Conservation (phyloP, 192 early-diverging fungal species). For the Physocladia obscura region DNA sequence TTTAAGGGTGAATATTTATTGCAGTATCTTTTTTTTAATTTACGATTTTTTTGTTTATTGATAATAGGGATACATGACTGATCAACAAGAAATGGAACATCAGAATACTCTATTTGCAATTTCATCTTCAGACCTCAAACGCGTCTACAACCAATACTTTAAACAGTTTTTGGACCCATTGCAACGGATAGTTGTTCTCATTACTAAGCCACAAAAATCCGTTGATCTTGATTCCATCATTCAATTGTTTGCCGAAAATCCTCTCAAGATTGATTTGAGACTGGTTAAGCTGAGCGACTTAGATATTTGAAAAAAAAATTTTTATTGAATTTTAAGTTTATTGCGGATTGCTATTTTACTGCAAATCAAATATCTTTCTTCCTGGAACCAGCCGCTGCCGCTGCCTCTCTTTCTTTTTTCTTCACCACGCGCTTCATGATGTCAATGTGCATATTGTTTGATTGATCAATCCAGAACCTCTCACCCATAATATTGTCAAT, state of each 20-base stretch:
- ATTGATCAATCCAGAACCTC: conserved; percentile 59
- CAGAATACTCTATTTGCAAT: conserved; percentile 52
- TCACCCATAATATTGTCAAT: conserved; percentile 62
- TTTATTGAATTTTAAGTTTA: neutral
- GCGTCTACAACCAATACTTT: conserved; percentile 61
- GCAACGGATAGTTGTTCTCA: neutral
- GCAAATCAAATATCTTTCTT: neutral
- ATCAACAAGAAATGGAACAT: conserved; percentile 50
- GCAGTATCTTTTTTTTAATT: conserved; percentile 13
- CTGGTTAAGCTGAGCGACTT: conserved; percentile 14
- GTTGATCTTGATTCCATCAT: neutral
- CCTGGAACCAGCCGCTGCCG: neutral
- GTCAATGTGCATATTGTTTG: conserved; percentile 55
- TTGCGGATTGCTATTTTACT: neutral
- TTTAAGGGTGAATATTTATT: conserved; percentile 38
- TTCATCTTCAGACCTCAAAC: conserved; percentile 44
- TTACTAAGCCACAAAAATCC: conserved; percentile 3
- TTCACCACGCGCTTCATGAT: conserved; percentile 73
- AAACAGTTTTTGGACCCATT: conserved; percentile 49
- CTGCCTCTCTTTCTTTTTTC: conserved; percentile 54
- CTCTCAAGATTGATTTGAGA: conserved; percentile 11
- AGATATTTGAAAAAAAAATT: conserved; percentile 9
- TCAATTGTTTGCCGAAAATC: neutral
- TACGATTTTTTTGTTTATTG: neutral
- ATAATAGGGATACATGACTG: conserved; percentile 51